Evolutionary conservation across 2,329 filamentous ascomycete genomes (phyloP).

Genomic region (Cercospora brassicicola): DNA sequence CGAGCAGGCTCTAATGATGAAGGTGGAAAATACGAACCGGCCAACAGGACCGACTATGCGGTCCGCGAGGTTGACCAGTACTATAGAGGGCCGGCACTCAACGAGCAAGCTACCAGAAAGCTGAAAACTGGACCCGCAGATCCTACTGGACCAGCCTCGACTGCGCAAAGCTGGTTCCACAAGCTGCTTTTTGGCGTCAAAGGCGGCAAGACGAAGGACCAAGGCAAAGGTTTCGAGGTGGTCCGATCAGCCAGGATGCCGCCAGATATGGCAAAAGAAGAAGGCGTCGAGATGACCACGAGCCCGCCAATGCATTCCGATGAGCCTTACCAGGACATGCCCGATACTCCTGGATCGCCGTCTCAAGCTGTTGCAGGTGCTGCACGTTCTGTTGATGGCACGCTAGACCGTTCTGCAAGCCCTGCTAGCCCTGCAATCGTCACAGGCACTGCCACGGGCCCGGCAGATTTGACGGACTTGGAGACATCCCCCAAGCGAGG

Average conservation of each 20-base stretch:
- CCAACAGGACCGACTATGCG: slow-evolving; percentile 71
- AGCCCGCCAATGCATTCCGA: slow-evolving; percentile 36
- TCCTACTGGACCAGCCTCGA: slow-evolving; percentile 85
- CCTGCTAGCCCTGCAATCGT: slow-evolving; percentile 8
- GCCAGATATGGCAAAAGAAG: slow-evolving; percentile 61
- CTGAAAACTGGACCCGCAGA: slow-evolving; percentile 92
- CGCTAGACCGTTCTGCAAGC: slow-evolving; percentile 21
- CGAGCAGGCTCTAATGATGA: slow-evolving; percentile 56
- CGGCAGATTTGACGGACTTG: slow-evolving; percentile 16
- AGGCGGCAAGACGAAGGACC: slow-evolving; percentile 85
- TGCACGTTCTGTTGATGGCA: slow-evolving; percentile 17
- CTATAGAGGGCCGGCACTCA: slow-evolving; percentile 85
- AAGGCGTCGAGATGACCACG: slow-evolving; percentile 39
- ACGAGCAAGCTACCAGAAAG: slow-evolving; percentile 76
- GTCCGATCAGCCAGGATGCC: slow-evolving; percentile 87
- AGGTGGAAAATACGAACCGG: slow-evolving; percentile 6
- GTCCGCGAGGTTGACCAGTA: slow-evolving; percentile 96
- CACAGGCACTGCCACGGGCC: neutral
- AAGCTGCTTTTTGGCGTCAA: slow-evolving; percentile 50
- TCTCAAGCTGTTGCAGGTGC: slow-evolving; percentile 25
- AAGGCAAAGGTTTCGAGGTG: slow-evolving; percentile 90
- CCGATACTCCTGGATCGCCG: slow-evolving; percentile 21
- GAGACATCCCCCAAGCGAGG: slow-evolving; percentile 3
- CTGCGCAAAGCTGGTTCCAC: slow-evolving; percentile 86
- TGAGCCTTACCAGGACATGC: slow-evolving; percentile 37